phyloP scores from a whole-genome alignment of 345 rosid genomes.

The Luvunga scandens region DNA sequence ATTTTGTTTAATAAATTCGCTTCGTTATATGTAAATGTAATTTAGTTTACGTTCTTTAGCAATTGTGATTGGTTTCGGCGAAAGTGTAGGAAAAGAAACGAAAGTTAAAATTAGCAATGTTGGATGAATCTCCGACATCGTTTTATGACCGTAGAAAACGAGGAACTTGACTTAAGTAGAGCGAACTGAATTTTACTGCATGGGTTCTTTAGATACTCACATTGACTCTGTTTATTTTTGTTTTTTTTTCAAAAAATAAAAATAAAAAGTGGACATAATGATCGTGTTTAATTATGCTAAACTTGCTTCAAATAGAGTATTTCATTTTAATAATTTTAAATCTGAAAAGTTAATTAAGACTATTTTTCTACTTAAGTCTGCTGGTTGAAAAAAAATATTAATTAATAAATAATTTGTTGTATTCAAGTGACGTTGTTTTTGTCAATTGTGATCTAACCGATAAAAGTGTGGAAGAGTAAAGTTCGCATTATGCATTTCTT shows the following conservation, averaged over 20 bases:
- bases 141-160: conserved; percentile 6
- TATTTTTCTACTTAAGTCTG: background rate
- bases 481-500: conserved; percentile 29
- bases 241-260: too few species aligned
- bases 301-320: background rate
- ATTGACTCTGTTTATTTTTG: too few species aligned
- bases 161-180: conserved; percentile 24
- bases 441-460: conserved; percentile 3
- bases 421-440: background rate
- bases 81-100: background rate
- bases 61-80: background rate
- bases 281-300: background rate
- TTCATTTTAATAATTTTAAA: background rate
- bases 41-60: background rate
- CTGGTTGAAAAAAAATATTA: background rate
- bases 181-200: background rate
- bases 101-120: background rate
- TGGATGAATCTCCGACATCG: background rate
- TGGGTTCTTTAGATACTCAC: background rate
- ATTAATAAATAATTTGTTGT: background rate
- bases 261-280: too few species aligned
- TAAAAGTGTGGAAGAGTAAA: background rate
- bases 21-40: background rate
- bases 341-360: background rate
- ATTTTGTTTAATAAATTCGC: background rate